Evolutionary conservation across 768 basidiomycete species (phyloP), one percentile per base, ranked within the genome.

Genomic region (Naganishia randhawae): DNA sequence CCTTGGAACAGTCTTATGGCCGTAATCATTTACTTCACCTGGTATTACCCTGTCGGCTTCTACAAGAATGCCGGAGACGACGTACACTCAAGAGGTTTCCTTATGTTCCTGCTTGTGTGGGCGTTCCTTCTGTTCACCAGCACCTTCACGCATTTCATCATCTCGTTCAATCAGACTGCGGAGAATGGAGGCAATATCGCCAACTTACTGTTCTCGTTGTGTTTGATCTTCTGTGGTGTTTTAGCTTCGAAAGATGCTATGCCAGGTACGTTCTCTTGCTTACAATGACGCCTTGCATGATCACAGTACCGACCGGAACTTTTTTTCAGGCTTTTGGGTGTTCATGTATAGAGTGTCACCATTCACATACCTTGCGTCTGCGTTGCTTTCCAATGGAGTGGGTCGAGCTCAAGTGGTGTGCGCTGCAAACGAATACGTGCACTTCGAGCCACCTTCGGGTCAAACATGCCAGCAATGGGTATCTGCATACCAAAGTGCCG

Each of bases 361-460:
- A 0, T 81, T 82, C 76, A 80, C 79, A 41, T 81, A 80, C 68
- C 73, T 82, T 3, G 69, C 55, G 13, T 64, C 65, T 14, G 64
- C 64, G 14, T 48, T 69, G 42, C 48, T 69, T n/a, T 57, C 64
- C 17, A 62, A 63, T 3, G 68, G 62, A 3, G 50, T 69, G 1
- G 63, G 52, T 14, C 31, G 45, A 16, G 37, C 69, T 4, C 25
- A 74, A 0, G 88, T 92, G 69, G 76, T 67, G 22, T 90, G 91
- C 81, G 83, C 85, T 25, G 72, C 81, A 0, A 85, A 86, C 68
- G 92, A 95, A 75, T 90, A 89, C 74, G 82, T 84, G 14, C 71
- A 83, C 7, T 91, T 94, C 82, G 79, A 84, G 65, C 89, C 92
- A 0, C 91, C 92, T 0, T 22, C 63, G 1, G 63, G 45, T 2